Base-by-base conservation (phyloP, 2,329 filamentous ascomycete genomes). In the Sordariomycetes sp. region DNA sequence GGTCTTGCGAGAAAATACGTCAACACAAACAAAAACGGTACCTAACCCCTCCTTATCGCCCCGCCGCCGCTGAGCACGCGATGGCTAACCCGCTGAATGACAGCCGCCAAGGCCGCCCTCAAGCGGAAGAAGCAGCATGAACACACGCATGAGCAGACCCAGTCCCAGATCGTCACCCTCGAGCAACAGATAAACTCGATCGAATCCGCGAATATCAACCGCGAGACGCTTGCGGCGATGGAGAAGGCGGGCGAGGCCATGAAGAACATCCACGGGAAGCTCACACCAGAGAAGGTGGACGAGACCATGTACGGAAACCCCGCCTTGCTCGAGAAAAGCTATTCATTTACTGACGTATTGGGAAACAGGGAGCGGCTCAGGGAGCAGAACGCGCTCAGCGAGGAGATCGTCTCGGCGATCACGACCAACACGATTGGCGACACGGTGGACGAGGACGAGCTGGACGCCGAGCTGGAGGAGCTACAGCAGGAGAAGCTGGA, bases 141-240 rank as follows among this genome's bases (percentile, higher is more conserved):
- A 73, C 88, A 92, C 72, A 90, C 89, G 59, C 83, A 97, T 60
- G 90, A 96, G 64, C 92, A 97, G 75, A 97, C 93, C 1, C 81
- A 84, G 60, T 84, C 88, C 35, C 93, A 97, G 75, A 95, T 97
- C 68, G 84, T 86, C 66, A 96, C 94, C 24, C 80, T 99, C 52
- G 94, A 99, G 72, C 88, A 92, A 69, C 91, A 99, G 72, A 95
- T 97, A 69, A 94, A 94, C 72, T 87, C 89, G 60, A 97, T 99
- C 77, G 94, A 99, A 74, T 90, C 92, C 54, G 94, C 94, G 61
- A 99, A 97, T 72, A 97, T 99, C 78, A 99, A 99, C 79, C 87
- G 93, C 75, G 92, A 97, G 79, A 99, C 94, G 14, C 79, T 97
- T 63, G 83, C 87, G 64, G 93, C 92, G 8, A 97, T 99, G 91